These are phyloP conservation scores for Yarrowia deformans DNA, from an alignment of 805 yeast species.

Conservation along the genomic window DNA sequence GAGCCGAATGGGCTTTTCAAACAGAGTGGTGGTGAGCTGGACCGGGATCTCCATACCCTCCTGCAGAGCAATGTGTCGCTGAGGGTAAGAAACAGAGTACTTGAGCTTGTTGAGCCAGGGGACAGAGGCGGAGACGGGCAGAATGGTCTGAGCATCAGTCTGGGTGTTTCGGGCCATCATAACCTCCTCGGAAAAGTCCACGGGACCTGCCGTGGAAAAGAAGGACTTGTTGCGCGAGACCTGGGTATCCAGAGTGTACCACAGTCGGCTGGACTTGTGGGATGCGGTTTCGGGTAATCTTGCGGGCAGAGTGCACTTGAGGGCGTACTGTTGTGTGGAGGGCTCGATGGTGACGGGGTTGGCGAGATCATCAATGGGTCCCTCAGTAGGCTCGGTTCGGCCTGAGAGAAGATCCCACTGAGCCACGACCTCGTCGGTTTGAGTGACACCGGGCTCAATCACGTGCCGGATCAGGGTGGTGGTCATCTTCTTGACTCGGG, in stretches of 20 bases:
- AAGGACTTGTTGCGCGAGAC: conserved; percentile 14
- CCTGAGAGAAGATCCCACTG: conserved; percentile 32
- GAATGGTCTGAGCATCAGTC: conserved; percentile 26
- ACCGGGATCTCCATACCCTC: conserved; percentile 30
- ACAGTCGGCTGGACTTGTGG: conserved; percentile 23
- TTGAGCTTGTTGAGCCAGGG: conserved; percentile 36
- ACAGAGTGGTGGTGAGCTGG: conserved; percentile 22
- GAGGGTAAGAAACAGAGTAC: conserved; percentile 29
- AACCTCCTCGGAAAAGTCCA: conserved; percentile 30
- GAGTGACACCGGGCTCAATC: conserved; percentile 5
- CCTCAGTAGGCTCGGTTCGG: conserved; percentile 10
- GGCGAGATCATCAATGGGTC: conserved; percentile 9
- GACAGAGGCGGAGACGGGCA: conserved; percentile 27
- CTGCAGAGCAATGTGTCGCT: conserved; percentile 22
- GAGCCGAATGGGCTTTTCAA: conserved; percentile 33
- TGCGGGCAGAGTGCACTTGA: conserved; percentile 29
- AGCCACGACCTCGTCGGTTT: conserved; percentile 23
- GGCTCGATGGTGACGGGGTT: conserved; percentile 21
- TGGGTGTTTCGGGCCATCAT: conserved; percentile 31
- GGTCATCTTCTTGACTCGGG: conserved; percentile 35
- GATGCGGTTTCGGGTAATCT: conserved; percentile 33
- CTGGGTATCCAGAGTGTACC: conserved; percentile 33
- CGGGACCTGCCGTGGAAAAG: conserved; percentile 11
- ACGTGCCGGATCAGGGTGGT: conserved; percentile 12
- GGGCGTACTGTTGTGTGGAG: conserved; percentile 8